Evolutionary conservation across 169 alveolate genomes (phyloP), one percentile per base, ranked within the genome.

Genomic region (Plasmodium coatneyi): DNA sequence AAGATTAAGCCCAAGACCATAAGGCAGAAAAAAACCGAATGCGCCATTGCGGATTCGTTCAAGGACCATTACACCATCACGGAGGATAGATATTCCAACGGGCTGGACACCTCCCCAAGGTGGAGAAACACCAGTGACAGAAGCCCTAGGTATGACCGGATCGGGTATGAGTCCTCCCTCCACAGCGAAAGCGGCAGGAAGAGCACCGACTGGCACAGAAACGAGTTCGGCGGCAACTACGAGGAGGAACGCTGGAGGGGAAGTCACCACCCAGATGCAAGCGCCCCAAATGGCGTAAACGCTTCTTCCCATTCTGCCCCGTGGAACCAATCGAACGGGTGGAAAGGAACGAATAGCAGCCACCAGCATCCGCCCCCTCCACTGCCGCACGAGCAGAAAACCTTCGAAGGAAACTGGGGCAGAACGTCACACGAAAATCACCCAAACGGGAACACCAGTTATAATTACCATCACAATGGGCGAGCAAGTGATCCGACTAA

Each of bases 1-100:
- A 96, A 96, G 49, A 96, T 96, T 22, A 96, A 96, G 71, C 97
- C 97, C 1, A 95, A 95, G 80, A 94, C 95, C n/a, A 95, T 96
- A 9, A 91, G 97, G 72, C 95, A 92, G 72, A 95, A 95, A 60
- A 96, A 95, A 94, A 95, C 60, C 19, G 97, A 96, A 41, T 94
- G 96, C 46, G 94, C 90, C n/a, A 80, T 89, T 39, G 82, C 90
- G 5, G 94, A 89, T 71, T 46, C 94, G 3, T 80, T 70, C 36
- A 78, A 43, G 71, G 94, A 89, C 3, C 14, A 66, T 25, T 60
- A 80, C 25, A 60, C 56, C 49, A 5, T 80, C 7, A 41, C 34
- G 49, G 87, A 89, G 36, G 94, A 80, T 30, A 89, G 82, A 28
- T 36, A 60, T n/a, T 66, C 10, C 25, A 30, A 30, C 12, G 81